phyloP scores from a whole-genome alignment of 2,329 filamentous ascomycete species.

The Plectosphaerella cucumerina region DNA sequence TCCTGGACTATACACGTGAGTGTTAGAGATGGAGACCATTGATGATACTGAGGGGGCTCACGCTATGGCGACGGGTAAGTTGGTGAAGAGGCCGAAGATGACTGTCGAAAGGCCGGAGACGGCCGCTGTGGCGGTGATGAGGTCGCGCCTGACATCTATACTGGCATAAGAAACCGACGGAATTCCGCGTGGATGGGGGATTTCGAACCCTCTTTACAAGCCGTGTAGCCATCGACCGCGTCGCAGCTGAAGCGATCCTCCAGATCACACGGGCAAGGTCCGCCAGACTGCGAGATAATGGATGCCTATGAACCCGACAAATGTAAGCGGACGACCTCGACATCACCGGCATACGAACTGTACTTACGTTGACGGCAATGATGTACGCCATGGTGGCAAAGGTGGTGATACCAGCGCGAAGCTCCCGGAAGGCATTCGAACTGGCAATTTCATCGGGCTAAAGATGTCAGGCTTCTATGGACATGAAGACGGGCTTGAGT shows the following conservation, averaged over 20 bases:
- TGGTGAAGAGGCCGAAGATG: constrained; percentile 75
- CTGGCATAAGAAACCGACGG: too few relatives aligned
- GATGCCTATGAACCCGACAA: too few relatives aligned
- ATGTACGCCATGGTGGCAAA: constrained; percentile 84
- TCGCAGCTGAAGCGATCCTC: constrained; percentile 42
- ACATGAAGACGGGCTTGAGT: neutral
- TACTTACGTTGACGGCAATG: constrained; percentile 63
- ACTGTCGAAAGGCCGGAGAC: constrained; percentile 72
- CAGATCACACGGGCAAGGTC: constrained; percentile 64
- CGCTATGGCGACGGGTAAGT: constrained; percentile 73
- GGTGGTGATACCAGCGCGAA: constrained; percentile 76
- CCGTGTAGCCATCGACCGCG: constrained; percentile 35
- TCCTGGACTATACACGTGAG: constrained; percentile 44
- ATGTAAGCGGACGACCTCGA: too few relatives aligned
- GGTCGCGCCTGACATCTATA: constrained; percentile 65
- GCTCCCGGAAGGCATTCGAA: constrained; percentile 69
- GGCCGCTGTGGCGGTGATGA: constrained; percentile 80
- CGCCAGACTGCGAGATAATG: constrained; percentile 71
- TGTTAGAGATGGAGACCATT: constrained; percentile 5
- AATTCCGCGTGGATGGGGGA: neutral
- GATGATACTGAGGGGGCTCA: constrained; percentile 33
- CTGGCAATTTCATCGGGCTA: constrained; percentile 65
- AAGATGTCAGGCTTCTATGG: neutral
- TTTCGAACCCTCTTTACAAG: constrained; percentile 42
- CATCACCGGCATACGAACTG: too few relatives aligned